Conservation (phyloP, 768 basidiomycete species). For the Strobilomyces dryophilus region DNA sequence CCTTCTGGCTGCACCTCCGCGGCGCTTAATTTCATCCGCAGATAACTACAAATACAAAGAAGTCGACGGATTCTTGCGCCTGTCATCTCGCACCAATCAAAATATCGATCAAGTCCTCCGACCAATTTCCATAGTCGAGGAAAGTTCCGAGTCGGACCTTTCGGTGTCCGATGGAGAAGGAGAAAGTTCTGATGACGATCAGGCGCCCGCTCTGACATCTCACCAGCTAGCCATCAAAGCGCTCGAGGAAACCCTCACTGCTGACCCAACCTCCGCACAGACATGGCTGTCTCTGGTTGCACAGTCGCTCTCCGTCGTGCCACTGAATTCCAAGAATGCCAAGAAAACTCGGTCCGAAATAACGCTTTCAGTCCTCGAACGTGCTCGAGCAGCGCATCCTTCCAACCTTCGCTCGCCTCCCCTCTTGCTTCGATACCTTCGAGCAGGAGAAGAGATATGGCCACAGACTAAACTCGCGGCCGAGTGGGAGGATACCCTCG, state of each 20-base stretch:
- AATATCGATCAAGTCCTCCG: conserved; percentile 44
- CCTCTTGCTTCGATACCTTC: conserved; percentile 62
- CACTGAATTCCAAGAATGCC: conserved; percentile 64
- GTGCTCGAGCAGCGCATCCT: conserved; percentile 57
- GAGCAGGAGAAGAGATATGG: conserved; percentile 74
- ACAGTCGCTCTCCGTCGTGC: conserved; percentile 59
- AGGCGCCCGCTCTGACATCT: conserved; percentile 38
- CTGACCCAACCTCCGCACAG: conserved; percentile 47
- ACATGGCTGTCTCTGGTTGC: conserved; percentile 65
- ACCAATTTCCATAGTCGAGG: conserved; percentile 38
- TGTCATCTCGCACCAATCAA: conserved; percentile 41
- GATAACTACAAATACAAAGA: conserved; percentile 51
- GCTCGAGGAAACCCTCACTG: conserved; percentile 52
- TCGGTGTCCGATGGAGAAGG: conserved; percentile 29
- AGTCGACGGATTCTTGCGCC: conserved; percentile 60
- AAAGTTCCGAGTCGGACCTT: conserved; percentile 33
- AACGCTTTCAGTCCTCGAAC: conserved; percentile 58
- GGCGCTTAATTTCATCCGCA: conserved; percentile 40
- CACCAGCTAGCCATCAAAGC: conserved; percentile 55
- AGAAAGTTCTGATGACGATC: conserved; percentile 35
- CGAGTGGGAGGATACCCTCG: conserved; percentile 71
- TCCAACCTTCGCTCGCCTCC: conserved; percentile 44
- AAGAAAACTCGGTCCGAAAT: conserved; percentile 67
- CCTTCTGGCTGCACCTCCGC: conserved; percentile 48
- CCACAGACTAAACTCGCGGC: conserved; percentile 44